These are phyloP conservation scores for Cardamine occulta DNA, from an alignment of 345 rosid genomes.

Conservation along the genomic window DNA sequence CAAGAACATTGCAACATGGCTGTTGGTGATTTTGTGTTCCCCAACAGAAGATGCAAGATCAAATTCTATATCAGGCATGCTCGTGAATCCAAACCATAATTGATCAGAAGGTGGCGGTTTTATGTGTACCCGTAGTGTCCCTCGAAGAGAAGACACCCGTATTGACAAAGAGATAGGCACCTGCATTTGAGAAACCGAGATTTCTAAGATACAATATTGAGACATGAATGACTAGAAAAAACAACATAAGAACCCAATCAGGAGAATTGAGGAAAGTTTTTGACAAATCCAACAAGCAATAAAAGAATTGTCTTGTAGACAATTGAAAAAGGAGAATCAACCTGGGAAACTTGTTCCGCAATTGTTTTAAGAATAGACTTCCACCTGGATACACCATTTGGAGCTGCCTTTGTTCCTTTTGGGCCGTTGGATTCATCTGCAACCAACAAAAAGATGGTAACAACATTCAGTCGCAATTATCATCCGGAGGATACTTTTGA, in stretches of 20 bases:
- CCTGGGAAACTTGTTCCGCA: constrained; percentile 49
- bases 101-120: constrained; percentile 98
- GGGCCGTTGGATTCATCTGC: constrained; percentile 36
- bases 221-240: constrained; percentile 6
- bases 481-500: not conserved
- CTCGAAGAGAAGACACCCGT: constrained; percentile 77
- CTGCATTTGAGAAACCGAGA: constrained; percentile 49
- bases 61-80: constrained; percentile 87
- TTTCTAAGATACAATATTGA: constrained; percentile 28
- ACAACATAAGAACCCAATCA: constrained; percentile 2
- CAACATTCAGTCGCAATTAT: constrained; percentile 2
- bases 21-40: constrained; percentile 78
- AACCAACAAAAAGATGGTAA: constrained; percentile 19
- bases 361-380: constrained; percentile 43
- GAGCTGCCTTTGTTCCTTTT: constrained; percentile 36
- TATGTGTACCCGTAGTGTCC: constrained; percentile 74
- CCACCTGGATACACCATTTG: constrained; percentile 49
- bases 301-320: not conserved
- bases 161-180: constrained; percentile 87
- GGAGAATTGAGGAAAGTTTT: not conserved
- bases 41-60: constrained; percentile 80
- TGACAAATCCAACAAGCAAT: not conserved
- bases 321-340: not conserved
- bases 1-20: constrained; percentile 70
- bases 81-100: constrained; percentile 87